Conservation (phyloP, 208 protist species). For the Trichomonas tenax region DNA sequence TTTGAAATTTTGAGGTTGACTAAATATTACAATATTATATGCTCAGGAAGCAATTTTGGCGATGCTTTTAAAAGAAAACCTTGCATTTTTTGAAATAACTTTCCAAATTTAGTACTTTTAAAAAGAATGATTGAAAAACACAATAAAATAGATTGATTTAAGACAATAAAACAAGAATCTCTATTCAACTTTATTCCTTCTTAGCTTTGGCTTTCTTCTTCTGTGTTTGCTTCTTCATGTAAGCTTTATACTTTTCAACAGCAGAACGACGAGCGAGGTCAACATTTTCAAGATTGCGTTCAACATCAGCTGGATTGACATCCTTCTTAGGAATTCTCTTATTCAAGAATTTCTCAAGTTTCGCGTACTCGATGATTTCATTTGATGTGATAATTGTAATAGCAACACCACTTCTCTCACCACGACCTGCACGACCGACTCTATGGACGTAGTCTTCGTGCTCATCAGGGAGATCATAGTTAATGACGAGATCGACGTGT, state of each 20-base stretch:
- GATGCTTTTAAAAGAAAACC: too few species aligned
- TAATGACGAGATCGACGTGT: slow-evolving; percentile 52
- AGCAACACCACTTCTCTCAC: background rate
- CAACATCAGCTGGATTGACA: background rate
- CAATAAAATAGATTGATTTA: background rate
- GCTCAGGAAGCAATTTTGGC: too few species aligned
- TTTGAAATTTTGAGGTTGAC: too few species aligned
- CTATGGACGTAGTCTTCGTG: slow-evolving; percentile 39
- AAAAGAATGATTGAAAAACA: background rate
- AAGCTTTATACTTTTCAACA: background rate
- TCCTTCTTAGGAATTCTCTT: background rate
- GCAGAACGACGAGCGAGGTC: background rate
- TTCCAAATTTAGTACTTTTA: too few species aligned
- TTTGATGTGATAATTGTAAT: background rate
- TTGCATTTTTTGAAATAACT: too few species aligned
- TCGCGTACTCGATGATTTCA: background rate
- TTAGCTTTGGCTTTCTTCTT: background rate
- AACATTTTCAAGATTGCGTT: background rate
- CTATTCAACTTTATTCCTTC: background rate
- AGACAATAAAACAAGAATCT: background rate
- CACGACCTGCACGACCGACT: slow-evolving; percentile 25
- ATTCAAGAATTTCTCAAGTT: background rate
- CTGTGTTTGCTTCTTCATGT: background rate
- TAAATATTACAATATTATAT: too few species aligned
- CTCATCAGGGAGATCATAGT: slow-evolving; percentile 62